Conservation (phyloP, 495 filamentous ascomycete genomes). For the Paragyromitra xinjiangensis region DNA sequence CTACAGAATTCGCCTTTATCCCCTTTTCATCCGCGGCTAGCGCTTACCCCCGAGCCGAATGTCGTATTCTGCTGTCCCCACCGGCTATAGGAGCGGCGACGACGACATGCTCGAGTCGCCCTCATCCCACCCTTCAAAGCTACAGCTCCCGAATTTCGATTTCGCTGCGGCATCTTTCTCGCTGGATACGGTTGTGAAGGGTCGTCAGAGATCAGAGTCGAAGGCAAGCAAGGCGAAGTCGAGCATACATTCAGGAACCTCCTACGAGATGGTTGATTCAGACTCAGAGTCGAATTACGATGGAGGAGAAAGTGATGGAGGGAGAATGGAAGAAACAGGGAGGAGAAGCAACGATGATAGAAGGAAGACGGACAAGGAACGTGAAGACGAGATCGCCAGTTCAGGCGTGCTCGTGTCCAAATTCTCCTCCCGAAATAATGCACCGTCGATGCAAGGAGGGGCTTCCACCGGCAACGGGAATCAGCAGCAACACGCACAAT, state of each 20-base stretch:
- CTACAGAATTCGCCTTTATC: neutral
- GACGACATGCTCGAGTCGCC: constrained; percentile 37
- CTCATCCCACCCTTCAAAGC: constrained; percentile 23
- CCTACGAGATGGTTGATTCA: constrained; percentile 51
- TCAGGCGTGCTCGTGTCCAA: constrained; percentile 37
- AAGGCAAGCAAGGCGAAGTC: constrained; percentile 32
- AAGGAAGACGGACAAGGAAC: constrained; percentile 23
- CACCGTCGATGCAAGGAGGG: constrained; percentile 41
- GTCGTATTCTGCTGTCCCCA: constrained; percentile 50
- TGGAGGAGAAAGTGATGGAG: constrained; percentile 17
- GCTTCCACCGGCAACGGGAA: constrained; percentile 32
- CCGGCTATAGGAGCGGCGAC: constrained; percentile 23
- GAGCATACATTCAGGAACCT: constrained; percentile 41
- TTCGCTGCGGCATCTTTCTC: constrained; percentile 22
- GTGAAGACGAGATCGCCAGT: constrained; percentile 29
- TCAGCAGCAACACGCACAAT: constrained; percentile 39
- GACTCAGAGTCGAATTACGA: constrained; percentile 47
- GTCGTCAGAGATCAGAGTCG: constrained; percentile 23
- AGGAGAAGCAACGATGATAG: constrained; percentile 6
- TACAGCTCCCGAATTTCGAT: constrained; percentile 48
- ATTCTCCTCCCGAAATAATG: constrained; percentile 26
- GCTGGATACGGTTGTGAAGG: neutral
- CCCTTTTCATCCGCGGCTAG: constrained; percentile 17
- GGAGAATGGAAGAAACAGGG: constrained; percentile 2
- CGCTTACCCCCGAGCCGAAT: constrained; percentile 20